Evolutionary conservation across 345 rosid genomes (phyloP), one percentile per base, ranked within the genome.

Genomic region (Carallia brachiata): DNA sequence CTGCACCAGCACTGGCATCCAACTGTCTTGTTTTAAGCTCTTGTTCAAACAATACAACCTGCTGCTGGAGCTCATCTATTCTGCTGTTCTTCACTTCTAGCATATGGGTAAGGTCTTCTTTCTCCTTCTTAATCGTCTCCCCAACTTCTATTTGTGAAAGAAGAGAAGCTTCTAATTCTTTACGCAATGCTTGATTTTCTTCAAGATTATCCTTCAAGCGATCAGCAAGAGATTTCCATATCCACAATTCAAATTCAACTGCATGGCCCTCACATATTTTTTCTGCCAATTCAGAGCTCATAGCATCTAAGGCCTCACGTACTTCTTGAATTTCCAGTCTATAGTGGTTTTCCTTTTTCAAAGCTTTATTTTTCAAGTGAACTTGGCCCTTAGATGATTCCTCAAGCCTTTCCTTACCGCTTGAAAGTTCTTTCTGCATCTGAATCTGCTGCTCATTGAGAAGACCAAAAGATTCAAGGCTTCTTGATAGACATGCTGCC

Each of bases 211-310:
- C 60, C 27, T 56, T 56, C 3, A 56, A 56, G 15, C 34, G 60
- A 23, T 56, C 60, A 56, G 60, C 60, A 1, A 56, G 27, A 56
- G 60, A 56, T 56, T 56, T 56, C 60, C 60, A 56, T 56, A 56
- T 56, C 60, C 60, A 56, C 60, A 56, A 56, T 27, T 56, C 60
- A 56, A 56, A 56, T 56, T 56, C 60, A 27, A 56, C 28, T 4
- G 60, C 60, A 27, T 56, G 60, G 31, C 31, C 60, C 31, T 56
- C 60, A 56, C 16, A 56, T 19, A 56, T 30, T 56, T 56, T 56
- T 27, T 16, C 60, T 4, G 60, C 32, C 60, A 56, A 27, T 8
- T 56, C 17, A 15, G 34, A 56, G 60, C 27, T 27, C 15, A 9
- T 27, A 56, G 28, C 31, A 30, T 27, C 60, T 10, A 56, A 9